A percentile compares a stretch with the other conserved stretches of the same genome.
These are phyloP conservation scores for Pseudocercospora fuligena DNA, from an alignment of 2,329 filamentous ascomycete species.

Conservation along the genomic window DNA sequence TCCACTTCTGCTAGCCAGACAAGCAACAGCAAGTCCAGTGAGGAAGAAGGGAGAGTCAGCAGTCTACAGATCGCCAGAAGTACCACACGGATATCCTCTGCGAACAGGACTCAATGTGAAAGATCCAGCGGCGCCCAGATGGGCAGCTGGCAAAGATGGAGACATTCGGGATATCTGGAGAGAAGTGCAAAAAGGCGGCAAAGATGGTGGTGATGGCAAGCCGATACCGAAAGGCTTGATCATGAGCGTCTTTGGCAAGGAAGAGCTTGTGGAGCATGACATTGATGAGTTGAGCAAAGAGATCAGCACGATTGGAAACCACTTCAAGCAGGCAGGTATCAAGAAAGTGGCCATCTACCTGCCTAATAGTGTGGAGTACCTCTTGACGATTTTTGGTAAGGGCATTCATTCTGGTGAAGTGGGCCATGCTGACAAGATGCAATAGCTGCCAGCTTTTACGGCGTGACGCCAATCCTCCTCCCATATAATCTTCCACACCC, in stretches of 20 bases:
- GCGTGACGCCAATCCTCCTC: slow-evolving; percentile 80
- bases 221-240: slow-evolving; percentile 71
- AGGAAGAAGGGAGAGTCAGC: slow-evolving; percentile 85
- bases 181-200: slow-evolving; percentile 55
- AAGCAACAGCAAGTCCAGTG: slow-evolving; percentile 77
- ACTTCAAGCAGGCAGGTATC: slow-evolving; percentile 69
- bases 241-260: slow-evolving; percentile 77
- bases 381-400: slow-evolving; percentile 75
- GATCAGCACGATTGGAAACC: slow-evolving; percentile 83
- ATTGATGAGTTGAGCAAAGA: slow-evolving; percentile 76
- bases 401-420: background rate
- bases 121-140: slow-evolving; percentile 77
- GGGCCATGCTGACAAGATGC: slow-evolving; percentile 15
- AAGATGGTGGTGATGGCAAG: slow-evolving; percentile 65
- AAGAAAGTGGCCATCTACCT: slow-evolving; percentile 86
- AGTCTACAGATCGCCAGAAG: slow-evolving; percentile 80
- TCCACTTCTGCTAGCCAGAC: slow-evolving; percentile 85
- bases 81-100: slow-evolving; percentile 82
- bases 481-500: slow-evolving; percentile 78
- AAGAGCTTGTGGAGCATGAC: slow-evolving; percentile 73
- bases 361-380: slow-evolving; percentile 88
- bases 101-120: slow-evolving; percentile 80
- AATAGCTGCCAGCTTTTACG: slow-evolving; percentile 83
- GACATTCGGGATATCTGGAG: slow-evolving; percentile 93
- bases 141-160: slow-evolving; percentile 81